A percentile compares a stretch with the other conserved stretches of the same genome.
Conservation (phyloP, 352 stramenopile species). For the Pythium periplocum region DNA sequence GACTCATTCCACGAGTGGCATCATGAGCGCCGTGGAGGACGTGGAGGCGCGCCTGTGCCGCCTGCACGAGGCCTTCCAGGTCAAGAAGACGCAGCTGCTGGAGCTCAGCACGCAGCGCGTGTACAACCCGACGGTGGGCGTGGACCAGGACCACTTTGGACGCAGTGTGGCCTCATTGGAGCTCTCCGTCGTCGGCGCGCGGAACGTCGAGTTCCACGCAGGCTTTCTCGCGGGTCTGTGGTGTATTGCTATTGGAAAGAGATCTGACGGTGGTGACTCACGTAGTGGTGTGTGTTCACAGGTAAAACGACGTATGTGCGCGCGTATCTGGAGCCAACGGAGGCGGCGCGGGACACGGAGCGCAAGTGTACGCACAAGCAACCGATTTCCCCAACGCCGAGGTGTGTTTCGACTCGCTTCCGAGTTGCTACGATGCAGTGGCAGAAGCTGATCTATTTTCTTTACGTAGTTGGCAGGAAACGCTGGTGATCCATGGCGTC, state of each 20-base stretch:
- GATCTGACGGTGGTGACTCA: no score
- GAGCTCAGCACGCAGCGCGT: conserved; percentile 36
- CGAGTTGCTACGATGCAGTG: not conserved
- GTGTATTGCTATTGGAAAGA: no score
- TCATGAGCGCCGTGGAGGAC: conserved; percentile 67
- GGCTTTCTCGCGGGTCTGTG: conserved; percentile 31
- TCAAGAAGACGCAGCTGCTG: conserved; percentile 36
- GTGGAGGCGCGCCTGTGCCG: conserved; percentile 48
- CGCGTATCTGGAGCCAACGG: conserved; percentile 29
- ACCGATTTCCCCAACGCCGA: conserved; percentile 19
- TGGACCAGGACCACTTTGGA: conserved; percentile 48
- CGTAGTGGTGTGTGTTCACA: not conserved
- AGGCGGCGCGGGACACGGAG: conserved; percentile 13
- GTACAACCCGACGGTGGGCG: conserved; percentile 38
- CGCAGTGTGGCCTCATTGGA: conserved; percentile 41
- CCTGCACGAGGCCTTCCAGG: conserved; percentile 40
- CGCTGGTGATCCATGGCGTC: conserved; percentile 38
- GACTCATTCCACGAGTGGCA: no score
- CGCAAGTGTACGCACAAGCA: conserved; percentile 35
- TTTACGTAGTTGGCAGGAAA: conserved; percentile 33
- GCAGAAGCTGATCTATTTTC: not conserved
- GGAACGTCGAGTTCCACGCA: conserved; percentile 39
- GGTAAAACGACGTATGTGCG: conserved; percentile 49
- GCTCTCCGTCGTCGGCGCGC: conserved; percentile 30
- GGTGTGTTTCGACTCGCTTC: conserved; percentile 8